A percentile compares a stretch with the other conserved stretches of the same genome.
These are phyloP conservation scores for Sisymbrium altissimum DNA, from an alignment of 345 rosid genomes.

Conservation along the genomic window DNA sequence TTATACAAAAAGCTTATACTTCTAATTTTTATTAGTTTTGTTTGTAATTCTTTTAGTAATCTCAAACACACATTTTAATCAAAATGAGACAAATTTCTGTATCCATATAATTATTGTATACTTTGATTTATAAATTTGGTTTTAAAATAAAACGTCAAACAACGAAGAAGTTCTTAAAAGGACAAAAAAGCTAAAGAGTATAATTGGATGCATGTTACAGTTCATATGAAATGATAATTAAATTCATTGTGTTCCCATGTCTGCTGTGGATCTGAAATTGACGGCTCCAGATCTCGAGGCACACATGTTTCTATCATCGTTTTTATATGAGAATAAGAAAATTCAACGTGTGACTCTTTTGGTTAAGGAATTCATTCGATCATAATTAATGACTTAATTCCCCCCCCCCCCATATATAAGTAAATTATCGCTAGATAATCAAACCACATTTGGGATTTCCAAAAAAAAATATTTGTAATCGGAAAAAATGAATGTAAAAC, in stretches of 20 bases:
- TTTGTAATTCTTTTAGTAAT: too few relatives aligned
- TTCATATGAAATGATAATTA: not conserved
- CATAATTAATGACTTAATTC: not conserved
- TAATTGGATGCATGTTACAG: constrained; percentile 9
- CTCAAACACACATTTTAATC: too few relatives aligned
- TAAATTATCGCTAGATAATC: too few relatives aligned
- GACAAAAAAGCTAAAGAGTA: not conserved
- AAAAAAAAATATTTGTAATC: not conserved
- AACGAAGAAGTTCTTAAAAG: not conserved
- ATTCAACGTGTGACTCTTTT: not conserved
- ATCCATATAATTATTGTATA: not conserved
- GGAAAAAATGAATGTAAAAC: not conserved
- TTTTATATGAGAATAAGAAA: not conserved
- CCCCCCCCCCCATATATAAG: not conserved
- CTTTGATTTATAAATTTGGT: not conserved
- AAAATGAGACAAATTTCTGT: too few relatives aligned
- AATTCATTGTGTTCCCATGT: not conserved
- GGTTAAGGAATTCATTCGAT: not conserved
- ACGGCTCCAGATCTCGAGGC: constrained; percentile 18
- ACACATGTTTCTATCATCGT: not conserved
- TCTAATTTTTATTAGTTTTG: too few relatives aligned
- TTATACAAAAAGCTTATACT: not conserved
- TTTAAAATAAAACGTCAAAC: not conserved
- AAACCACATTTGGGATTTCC: not conserved
- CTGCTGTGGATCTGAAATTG: not conserved